A percentile compares a stretch with the other conserved stretches of the same genome.
These are phyloP conservation scores for Waitea zeae DNA, from an alignment of 1,284 basidiomycete species.

Conservation along the genomic window DNA sequence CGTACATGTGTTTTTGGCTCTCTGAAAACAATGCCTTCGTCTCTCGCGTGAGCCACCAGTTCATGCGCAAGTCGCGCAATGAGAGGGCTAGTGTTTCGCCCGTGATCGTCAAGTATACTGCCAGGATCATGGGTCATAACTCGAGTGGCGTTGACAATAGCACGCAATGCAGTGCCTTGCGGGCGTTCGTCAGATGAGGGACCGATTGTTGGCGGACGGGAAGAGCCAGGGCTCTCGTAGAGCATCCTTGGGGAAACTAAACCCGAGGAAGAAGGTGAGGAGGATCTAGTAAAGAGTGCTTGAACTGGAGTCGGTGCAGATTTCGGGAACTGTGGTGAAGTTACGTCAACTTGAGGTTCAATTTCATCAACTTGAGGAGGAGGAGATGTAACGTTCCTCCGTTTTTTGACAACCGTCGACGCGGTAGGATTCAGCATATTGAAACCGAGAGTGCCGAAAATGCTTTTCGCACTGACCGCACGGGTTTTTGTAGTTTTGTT, in stretches of 20 bases:
- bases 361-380: no score
- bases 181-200: slow-evolving; percentile 9
- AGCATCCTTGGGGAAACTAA: no score
- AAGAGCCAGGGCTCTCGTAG: no score
- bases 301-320: not conserved
- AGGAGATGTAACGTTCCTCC: not conserved
- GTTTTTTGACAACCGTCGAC: slow-evolving; percentile 6
- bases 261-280: not conserved
- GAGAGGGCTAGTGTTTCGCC: slow-evolving; percentile 39
- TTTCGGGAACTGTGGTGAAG: no score
- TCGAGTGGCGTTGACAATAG: slow-evolving; percentile 72
- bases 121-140: slow-evolving; percentile 72
- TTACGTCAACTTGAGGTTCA: no score
- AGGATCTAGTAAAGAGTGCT: slow-evolving; percentile 1
- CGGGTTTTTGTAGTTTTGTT: no score
- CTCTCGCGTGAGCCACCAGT: slow-evolving; percentile 57
- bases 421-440: slow-evolving; percentile 37
- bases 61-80: slow-evolving; percentile 52
- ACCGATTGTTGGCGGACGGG: slow-evolving; percentile 1
- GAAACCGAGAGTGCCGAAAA: slow-evolving; percentile 54
- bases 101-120: slow-evolving; percentile 57
- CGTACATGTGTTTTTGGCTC: no score
- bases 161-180: slow-evolving; percentile 51
- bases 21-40: slow-evolving; percentile 43
- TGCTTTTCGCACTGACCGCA: slow-evolving; percentile 34